Percentiles rank a stretch among this genome's conserved stretches.
Evolutionary conservation across 2,329 filamentous ascomycete species (phyloP).

Genomic region (Pestalotiopsis fici): DNA sequence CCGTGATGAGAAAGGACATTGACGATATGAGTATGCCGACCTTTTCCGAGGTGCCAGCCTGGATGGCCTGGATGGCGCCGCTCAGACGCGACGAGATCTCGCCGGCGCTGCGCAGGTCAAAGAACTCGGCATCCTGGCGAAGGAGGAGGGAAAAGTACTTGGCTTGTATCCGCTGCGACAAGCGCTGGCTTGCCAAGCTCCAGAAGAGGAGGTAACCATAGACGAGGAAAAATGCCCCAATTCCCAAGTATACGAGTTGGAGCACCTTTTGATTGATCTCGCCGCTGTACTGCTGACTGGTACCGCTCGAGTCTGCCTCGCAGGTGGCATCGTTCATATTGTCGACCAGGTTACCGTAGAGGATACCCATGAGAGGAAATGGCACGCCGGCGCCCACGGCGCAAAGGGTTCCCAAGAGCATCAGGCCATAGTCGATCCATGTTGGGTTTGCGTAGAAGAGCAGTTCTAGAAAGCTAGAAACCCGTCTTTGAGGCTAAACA

Average conservation of each 20-base stretch:
- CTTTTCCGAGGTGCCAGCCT: slow-evolving; percentile 70
- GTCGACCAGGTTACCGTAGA: slow-evolving; percentile 57
- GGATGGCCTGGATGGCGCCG: slow-evolving; percentile 66
- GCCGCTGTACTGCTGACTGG: slow-evolving; percentile 32
- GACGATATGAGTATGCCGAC: slow-evolving; percentile 62
- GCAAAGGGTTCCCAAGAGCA: slow-evolving; percentile 39
- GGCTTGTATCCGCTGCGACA: slow-evolving; percentile 64
- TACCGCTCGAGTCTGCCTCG: slow-evolving; percentile 18
- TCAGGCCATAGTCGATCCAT: slow-evolving; percentile 29
- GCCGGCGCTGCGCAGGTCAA: slow-evolving; percentile 62
- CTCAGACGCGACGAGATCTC: slow-evolving; percentile 66
- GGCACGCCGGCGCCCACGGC: slow-evolving; percentile 53
- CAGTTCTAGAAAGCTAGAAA: slow-evolving; percentile 25
- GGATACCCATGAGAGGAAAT: slow-evolving; percentile 55
- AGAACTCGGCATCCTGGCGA: slow-evolving; percentile 63
- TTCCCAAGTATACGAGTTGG: slow-evolving; percentile 62
- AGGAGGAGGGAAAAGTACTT: slow-evolving; percentile 60
- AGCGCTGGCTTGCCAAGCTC: slow-evolving; percentile 63
- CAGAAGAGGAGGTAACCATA: slow-evolving; percentile 66
- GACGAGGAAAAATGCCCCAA: slow-evolving; percentile 63
- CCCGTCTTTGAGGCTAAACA: background rate
- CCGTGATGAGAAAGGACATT: slow-evolving; percentile 62
- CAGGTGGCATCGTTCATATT: slow-evolving; percentile 50
- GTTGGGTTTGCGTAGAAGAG: slow-evolving; percentile 27
- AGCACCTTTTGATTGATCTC: slow-evolving; percentile 60